Evolutionary conservation across 1,139 yeast genomes (phyloP).

Genomic region (Saccharomyces hybrid): DNA sequence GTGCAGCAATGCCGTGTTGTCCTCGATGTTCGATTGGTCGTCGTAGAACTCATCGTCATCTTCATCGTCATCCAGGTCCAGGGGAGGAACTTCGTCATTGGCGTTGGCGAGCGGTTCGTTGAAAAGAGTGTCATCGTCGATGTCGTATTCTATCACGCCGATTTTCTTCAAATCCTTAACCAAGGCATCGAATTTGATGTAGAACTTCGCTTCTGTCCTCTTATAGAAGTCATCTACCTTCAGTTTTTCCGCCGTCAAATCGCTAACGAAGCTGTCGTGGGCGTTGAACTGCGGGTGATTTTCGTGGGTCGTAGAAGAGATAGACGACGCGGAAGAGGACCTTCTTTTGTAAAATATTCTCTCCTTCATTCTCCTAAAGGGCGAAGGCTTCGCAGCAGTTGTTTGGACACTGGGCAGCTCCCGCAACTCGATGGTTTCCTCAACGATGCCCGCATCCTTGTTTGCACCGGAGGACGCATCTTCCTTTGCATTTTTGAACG

Average conservation of each 20-base stretch:
- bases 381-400: constrained; percentile 6
- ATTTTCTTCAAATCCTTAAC: constrained; percentile 38
- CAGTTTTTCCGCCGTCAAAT: constrained; percentile 47
- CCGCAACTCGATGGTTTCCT: constrained; percentile 27
- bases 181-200: constrained; percentile 43
- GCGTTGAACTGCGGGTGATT: constrained; percentile 25
- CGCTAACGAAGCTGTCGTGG: constrained; percentile 42
- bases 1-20: constrained; percentile 33
- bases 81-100: neutral
- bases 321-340: constrained; percentile 22
- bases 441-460: constrained; percentile 15
- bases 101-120: neutral
- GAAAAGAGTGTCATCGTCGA: constrained; percentile 2
- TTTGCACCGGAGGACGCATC: constrained; percentile 6
- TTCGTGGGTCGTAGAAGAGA: constrained; percentile 9
- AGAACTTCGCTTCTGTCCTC: constrained; percentile 44
- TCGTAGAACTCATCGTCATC: constrained; percentile 32
- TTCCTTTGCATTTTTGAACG: constrained; percentile 9
- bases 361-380: constrained; percentile 11
- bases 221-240: constrained; percentile 57
- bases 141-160: constrained; percentile 11
- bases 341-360: constrained; percentile 19
- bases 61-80: constrained; percentile 21
- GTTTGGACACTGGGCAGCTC: constrained; percentile 11
- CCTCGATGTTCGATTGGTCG: constrained; percentile 28